Evolutionary conservation across 768 basidiomycete genomes (phyloP).

Genomic region (Pleurotus citrinopileatus): DNA sequence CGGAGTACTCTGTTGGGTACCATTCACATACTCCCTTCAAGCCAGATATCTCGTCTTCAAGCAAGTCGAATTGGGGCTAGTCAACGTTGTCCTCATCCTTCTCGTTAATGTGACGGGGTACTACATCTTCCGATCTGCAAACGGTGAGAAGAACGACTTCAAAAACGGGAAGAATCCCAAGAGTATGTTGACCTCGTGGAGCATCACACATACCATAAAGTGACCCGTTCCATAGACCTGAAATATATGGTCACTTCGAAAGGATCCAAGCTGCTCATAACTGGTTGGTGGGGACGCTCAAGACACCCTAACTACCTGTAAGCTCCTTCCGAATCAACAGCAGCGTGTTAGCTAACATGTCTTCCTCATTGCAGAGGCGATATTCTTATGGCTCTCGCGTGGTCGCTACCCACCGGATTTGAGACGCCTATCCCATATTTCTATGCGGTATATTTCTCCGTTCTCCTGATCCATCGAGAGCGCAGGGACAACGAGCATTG

Average conservation of each 20-base stretch:
- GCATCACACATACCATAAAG: not conserved
- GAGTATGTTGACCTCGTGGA: conserved; percentile 43
- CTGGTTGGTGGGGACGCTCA: conserved; percentile 95
- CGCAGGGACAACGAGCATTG: conserved; percentile 89
- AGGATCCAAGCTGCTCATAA: conserved; percentile 87
- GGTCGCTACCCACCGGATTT: conserved; percentile 94
- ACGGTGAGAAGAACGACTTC: conserved; percentile 94
- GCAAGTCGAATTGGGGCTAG: conserved; percentile 70
- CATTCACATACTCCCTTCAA: conserved; percentile 92
- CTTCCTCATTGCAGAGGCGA: conserved; percentile 53
- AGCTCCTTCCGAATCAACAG: conserved; percentile 18
- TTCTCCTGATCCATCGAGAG: conserved; percentile 89
- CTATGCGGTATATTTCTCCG: conserved; percentile 84
- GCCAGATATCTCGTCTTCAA: conserved; percentile 90
- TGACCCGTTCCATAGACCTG: conserved; percentile 52
- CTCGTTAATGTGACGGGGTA: conserved; percentile 69
- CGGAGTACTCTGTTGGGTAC: conserved; percentile 90
- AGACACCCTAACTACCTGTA: conserved; percentile 91
- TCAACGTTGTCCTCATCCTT: conserved; percentile 55
- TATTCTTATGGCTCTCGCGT: conserved; percentile 83
- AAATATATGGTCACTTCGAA: conserved; percentile 74
- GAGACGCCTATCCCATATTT: conserved; percentile 93
- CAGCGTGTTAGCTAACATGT: not conserved
- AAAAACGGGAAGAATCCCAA: conserved; percentile 91
- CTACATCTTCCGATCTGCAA: conserved; percentile 86